A percentile compares a stretch with the other conserved stretches of the same genome.
Evolutionary conservation across 371 early-diverging fungal genomes (phyloP).

Genomic region (Saksenaea vasiformis): DNA sequence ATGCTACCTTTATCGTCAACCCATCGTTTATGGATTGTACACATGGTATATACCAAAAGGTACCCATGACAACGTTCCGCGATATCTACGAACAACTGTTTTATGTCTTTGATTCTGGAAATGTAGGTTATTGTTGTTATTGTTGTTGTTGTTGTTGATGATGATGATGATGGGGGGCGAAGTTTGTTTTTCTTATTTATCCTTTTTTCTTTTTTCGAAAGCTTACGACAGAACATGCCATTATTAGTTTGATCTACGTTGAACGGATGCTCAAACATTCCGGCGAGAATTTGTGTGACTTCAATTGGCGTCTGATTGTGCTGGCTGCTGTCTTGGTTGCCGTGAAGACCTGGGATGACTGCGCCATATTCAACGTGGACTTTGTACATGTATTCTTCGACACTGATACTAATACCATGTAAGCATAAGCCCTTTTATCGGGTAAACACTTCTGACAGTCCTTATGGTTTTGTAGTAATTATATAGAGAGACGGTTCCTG

Average conservation of each 20-base stretch:
- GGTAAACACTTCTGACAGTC: not conserved
- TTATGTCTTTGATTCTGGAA: conserved; percentile 56
- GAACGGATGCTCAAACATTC: conserved; percentile 71
- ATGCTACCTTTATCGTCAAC: conserved; percentile 25
- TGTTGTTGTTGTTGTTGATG: too few species aligned
- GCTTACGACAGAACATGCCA: conserved; percentile 70
- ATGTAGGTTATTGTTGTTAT: conserved; percentile 42
- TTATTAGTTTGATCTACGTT: conserved; percentile 74
- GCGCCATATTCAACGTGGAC: conserved; percentile 85
- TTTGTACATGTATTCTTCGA: conserved; percentile 81
- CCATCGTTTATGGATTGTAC: conserved; percentile 15
- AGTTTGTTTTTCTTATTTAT: not conserved
- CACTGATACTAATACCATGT: conserved; percentile 23
- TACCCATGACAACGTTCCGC: conserved; percentile 34
- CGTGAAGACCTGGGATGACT: conserved; percentile 88
- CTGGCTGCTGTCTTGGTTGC: conserved; percentile 72
- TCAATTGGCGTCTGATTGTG: conserved; percentile 75
- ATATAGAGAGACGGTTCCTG: conserved; percentile 64
- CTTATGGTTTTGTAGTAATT: conserved; percentile 8
- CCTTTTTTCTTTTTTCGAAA: conserved; percentile 17
- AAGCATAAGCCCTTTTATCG: not conserved
- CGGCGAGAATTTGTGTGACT: conserved; percentile 59
- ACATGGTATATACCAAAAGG: conserved; percentile 4
- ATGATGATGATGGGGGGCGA: not conserved
- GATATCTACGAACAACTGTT: conserved; percentile 44